A percentile compares a stretch with the other conserved stretches of the same genome.
Evolutionary conservation across 306 rosid genomes (phyloP).

Genomic region (Begonia peltatifolia): DNA sequence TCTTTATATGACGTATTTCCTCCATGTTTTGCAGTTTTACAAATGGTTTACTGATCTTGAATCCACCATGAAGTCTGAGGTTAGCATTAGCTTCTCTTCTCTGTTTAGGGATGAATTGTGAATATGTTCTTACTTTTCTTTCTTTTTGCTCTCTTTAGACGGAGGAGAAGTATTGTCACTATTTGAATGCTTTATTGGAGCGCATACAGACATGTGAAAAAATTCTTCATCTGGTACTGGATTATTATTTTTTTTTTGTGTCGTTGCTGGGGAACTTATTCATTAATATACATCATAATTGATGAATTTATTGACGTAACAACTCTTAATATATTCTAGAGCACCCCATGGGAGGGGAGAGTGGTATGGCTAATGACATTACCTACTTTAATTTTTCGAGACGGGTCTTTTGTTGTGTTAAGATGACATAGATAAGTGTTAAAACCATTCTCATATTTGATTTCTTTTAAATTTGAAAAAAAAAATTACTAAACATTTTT

Average conservation of each 20-base stretch:
- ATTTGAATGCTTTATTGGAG: slow-evolving; percentile 68
- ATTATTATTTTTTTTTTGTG: too few relatives aligned
- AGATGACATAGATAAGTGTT: too few relatives aligned
- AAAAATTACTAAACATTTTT: background rate
- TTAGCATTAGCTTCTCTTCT: slow-evolving; percentile 17
- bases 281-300: too few relatives aligned
- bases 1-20: slow-evolving; percentile 1
- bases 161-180: slow-evolving; percentile 91
- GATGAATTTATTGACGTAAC: too few relatives aligned
- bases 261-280: too few relatives aligned
- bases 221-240: slow-evolving; percentile 64
- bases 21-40: slow-evolving; percentile 49
- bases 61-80: slow-evolving; percentile 97
- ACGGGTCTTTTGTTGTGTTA: too few relatives aligned
- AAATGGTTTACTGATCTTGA: slow-evolving; percentile 96
- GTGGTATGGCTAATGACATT: too few relatives aligned
- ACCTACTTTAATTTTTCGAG: too few relatives aligned
- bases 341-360: too few relatives aligned
- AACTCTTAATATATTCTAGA: too few relatives aligned
- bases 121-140: slow-evolving; percentile 9
- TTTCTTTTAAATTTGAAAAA: too few relatives aligned
- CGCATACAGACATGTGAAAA: slow-evolving; percentile 86
- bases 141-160: slow-evolving; percentile 34
- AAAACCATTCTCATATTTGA: too few relatives aligned
- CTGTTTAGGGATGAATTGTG: background rate